These are phyloP conservation scores for Nicotiana tabacum DNA, from an alignment of 257 asterid species.

Conservation along the genomic window DNA sequence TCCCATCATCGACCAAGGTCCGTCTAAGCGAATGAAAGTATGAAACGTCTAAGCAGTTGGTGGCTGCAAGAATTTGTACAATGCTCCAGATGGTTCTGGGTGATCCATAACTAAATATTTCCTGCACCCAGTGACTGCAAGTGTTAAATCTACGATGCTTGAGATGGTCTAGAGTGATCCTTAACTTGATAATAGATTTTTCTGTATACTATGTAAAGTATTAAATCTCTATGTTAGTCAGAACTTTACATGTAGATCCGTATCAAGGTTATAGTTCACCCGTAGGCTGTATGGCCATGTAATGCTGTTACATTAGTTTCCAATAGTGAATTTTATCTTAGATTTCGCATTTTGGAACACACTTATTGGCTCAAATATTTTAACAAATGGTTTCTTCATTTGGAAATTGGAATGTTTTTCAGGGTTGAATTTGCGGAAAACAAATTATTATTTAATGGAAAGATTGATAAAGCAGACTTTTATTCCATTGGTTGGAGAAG, in stretches of 20 bases:
- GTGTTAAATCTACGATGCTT: not conserved
- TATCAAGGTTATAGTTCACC: not conserved
- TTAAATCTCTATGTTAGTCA: not conserved
- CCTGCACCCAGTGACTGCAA: not conserved
- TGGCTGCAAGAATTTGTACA: not conserved
- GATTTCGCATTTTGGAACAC: no score
- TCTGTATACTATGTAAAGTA: not conserved
- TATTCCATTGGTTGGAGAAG: no score
- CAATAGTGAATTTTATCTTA: no score
- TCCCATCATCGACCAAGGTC: conserved; percentile 93
- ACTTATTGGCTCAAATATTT: no score
- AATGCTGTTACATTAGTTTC: not conserved
- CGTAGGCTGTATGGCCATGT: not conserved
- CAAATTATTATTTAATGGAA: no score
- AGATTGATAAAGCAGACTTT: no score
- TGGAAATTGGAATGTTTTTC: no score
- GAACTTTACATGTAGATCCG: not conserved
- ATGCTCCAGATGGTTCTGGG: not conserved
- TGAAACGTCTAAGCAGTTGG: conserved; percentile 12
- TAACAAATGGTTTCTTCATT: no score
- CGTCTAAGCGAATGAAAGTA: conserved; percentile 69
- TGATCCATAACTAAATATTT: not conserved
- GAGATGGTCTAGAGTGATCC: not conserved
- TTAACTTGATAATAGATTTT: not conserved
- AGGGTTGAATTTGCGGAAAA: no score